Conservation (phyloP, 306 rosid species). For the Cicer cuneatum region DNA sequence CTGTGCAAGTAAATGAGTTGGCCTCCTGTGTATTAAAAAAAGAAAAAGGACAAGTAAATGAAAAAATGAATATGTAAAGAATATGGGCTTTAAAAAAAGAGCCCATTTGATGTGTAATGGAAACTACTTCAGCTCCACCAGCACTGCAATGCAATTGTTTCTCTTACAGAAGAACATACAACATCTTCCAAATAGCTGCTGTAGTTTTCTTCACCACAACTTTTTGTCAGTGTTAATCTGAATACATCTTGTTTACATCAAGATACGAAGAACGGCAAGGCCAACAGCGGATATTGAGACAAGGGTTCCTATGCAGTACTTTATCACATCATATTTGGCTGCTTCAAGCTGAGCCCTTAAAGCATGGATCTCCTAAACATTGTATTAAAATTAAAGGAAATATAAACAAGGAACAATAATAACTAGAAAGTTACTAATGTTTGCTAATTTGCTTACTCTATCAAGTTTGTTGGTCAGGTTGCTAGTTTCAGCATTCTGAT, state of each 20-base stretch:
- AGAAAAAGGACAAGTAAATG: background rate
- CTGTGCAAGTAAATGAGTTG: background rate
- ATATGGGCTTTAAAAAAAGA: slow-evolving; percentile 41
- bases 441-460: slow-evolving; percentile 60
- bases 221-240: slow-evolving; percentile 38
- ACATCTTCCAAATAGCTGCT: slow-evolving; percentile 43
- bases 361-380: slow-evolving; percentile 83
- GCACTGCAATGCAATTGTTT: slow-evolving; percentile 27
- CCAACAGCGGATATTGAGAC: slow-evolving; percentile 97
- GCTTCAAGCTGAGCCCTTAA: slow-evolving; percentile 93
- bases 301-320: slow-evolving; percentile 96
- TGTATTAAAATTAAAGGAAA: background rate
- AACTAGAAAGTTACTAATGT: slow-evolving; percentile 1
- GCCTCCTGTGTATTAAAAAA: background rate
- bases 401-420: background rate
- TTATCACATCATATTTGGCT: slow-evolving; percentile 93
- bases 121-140: slow-evolving; percentile 39
- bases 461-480: slow-evolving; percentile 92
- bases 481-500: slow-evolving; percentile 87
- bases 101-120: slow-evolving; percentile 39
- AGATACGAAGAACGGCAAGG: slow-evolving; percentile 83
- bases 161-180: slow-evolving; percentile 36
- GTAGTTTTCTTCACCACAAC: slow-evolving; percentile 5
- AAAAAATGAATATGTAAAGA: slow-evolving; percentile 42
- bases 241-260: slow-evolving; percentile 58